phyloP scores from a whole-genome alignment of 768 basidiomycete species.

The Amanita rubescens region DNA sequence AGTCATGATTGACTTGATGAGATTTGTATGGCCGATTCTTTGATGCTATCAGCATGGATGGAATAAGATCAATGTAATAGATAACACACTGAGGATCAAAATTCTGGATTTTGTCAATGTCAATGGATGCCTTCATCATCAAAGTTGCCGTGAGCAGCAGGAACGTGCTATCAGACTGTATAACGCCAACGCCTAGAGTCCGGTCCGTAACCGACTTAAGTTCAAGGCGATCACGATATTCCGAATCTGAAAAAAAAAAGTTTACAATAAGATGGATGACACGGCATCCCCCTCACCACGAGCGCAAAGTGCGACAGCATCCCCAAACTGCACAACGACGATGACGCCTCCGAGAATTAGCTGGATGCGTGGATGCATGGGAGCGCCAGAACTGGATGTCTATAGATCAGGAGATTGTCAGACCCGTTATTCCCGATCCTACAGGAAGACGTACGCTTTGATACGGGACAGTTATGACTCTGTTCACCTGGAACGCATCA shows the following conservation, averaged over 20 bases:
- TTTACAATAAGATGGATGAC: not conserved
- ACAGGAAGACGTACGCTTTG: constrained; percentile 49
- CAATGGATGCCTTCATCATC: constrained; percentile 60
- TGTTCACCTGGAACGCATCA: constrained; percentile 37
- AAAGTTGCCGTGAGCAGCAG: constrained; percentile 60
- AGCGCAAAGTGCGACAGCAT: constrained; percentile 66
- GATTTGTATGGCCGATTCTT: constrained; percentile 55
- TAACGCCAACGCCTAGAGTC: constrained; percentile 64
- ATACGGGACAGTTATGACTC: constrained; percentile 59
- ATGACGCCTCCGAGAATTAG: constrained; percentile 52
- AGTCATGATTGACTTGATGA: constrained; percentile 75
- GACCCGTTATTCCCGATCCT: not conserved
- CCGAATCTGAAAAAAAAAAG: constrained; percentile 40
- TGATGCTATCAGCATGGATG: not conserved
- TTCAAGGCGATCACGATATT: constrained; percentile 65
- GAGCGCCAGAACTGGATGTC: constrained; percentile 62
- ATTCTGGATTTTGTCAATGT: constrained; percentile 49
- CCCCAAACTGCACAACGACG: constrained; percentile 63
- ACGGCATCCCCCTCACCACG: constrained; percentile 34
- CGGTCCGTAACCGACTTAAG: constrained; percentile 61
- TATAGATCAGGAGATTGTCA: constrained; percentile 16
- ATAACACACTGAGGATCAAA: constrained; percentile 58
- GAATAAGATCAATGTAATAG: not conserved
- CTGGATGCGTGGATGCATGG: constrained; percentile 64
- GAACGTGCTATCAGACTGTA: constrained; percentile 38